A percentile compares a stretch with the other conserved stretches of the same genome.
Evolutionary conservation across 2,329 filamentous ascomycete species (phyloP).

Genomic region (Podosphaera fusca): DNA sequence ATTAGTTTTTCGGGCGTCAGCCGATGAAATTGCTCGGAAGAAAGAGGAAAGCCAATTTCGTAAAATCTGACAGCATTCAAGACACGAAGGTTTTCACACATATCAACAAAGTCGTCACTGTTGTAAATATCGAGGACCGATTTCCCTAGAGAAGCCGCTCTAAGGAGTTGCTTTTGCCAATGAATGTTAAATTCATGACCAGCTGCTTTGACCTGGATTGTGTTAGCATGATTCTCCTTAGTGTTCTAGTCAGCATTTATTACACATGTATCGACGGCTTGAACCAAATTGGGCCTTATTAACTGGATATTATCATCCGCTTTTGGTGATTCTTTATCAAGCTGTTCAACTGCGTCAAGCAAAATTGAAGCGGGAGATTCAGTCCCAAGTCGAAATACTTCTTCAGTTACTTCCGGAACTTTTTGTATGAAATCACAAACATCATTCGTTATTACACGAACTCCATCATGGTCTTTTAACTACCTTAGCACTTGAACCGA

Average conservation of each 20-base stretch:
- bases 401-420: conserved; percentile 64
- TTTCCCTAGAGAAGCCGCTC: conserved; percentile 91
- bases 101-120: conserved; percentile 95
- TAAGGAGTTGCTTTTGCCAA: conserved; percentile 91
- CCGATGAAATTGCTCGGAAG: conserved; percentile 81
- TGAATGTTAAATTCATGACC: conserved; percentile 75
- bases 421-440: conserved; percentile 96
- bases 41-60: conserved; percentile 70
- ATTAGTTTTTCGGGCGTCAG: conserved; percentile 80
- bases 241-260: neutral
- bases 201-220: conserved; percentile 45
- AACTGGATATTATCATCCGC: conserved; percentile 95
- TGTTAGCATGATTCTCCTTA: conserved; percentile 5
- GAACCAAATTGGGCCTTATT: conserved; percentile 66
- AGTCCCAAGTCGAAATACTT: conserved; percentile 74
- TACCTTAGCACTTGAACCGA: conserved; percentile 4
- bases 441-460: conserved; percentile 73
- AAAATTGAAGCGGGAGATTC: conserved; percentile 81
- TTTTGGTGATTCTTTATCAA: conserved; percentile 86
- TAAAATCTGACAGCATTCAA: conserved; percentile 84
- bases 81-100: conserved; percentile 83
- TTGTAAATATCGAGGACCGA: conserved; percentile 94
- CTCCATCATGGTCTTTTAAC: conserved; percentile 49
- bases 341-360: conserved; percentile 71
- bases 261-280: conserved; percentile 76